Conservation (phyloP, 2,329 filamentous ascomycete species). For the Aureobasidium subglaciale region DNA sequence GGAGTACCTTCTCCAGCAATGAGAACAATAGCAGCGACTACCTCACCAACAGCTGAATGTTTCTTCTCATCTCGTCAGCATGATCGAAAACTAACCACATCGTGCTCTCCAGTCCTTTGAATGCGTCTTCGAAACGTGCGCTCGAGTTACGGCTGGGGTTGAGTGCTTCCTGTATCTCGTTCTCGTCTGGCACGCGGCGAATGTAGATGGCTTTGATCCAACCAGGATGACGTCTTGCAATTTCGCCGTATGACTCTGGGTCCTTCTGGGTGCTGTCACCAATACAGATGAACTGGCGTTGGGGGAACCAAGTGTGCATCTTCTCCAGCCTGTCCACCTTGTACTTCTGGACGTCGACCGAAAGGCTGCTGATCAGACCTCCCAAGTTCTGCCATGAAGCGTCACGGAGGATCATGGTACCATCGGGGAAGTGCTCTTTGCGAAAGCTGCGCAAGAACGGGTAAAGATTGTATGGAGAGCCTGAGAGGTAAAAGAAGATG, state of each 20-base stretch:
- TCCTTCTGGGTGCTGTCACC: slow-evolving; percentile 90
- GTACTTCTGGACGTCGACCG: slow-evolving; percentile 74
- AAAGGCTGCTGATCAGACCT: slow-evolving; percentile 72
- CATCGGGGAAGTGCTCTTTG: slow-evolving; percentile 61
- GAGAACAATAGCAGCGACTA: background rate
- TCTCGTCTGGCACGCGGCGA: slow-evolving; percentile 63
- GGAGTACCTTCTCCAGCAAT: background rate
- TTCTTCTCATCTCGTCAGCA: slow-evolving; percentile 54
- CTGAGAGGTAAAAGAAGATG: slow-evolving; percentile 87
- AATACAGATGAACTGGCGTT: slow-evolving; percentile 71
- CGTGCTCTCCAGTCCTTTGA: slow-evolving; percentile 61
- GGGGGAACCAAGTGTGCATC: slow-evolving; percentile 71
- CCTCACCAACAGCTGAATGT: slow-evolving; percentile 19
- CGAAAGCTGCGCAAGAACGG: slow-evolving; percentile 75
- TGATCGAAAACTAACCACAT: slow-evolving; percentile 80
- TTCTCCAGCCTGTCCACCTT: slow-evolving; percentile 75
- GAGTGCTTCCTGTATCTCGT: slow-evolving; percentile 58
- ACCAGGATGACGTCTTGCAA: slow-evolving; percentile 59
- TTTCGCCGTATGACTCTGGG: slow-evolving; percentile 80
- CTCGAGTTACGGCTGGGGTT: slow-evolving; percentile 62
- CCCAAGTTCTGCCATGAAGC: slow-evolving; percentile 78
- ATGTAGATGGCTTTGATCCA: slow-evolving; percentile 85
- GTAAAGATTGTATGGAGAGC: slow-evolving; percentile 91
- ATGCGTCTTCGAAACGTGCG: slow-evolving; percentile 74
- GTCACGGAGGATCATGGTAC: slow-evolving; percentile 78